Evolutionary conservation across 192 early-diverging fungal genomes (phyloP), one percentile per base, ranked within the genome.

Genomic region (Backusella morwellensis): DNA sequence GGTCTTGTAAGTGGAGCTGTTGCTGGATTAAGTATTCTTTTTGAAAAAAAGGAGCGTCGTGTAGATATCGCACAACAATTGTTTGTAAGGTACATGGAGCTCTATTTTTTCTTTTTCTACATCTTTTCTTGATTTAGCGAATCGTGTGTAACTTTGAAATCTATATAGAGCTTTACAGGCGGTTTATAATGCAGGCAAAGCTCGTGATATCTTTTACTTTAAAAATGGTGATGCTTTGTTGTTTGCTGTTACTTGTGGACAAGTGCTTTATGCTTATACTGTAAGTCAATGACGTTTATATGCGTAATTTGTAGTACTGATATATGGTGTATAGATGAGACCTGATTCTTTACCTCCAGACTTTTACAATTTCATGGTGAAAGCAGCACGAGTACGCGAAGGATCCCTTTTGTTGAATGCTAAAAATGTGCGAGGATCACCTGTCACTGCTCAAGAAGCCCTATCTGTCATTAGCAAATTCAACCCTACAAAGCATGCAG

Each of bases 321-420:
- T 26, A 7, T 34, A 36, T 6, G 21, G 34, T 21, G n/a, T 44
- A 23, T 75, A 90, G 89, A 88, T 90, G 83, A 84, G 85, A 82
- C 89, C 89, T 8, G 75, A 81, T 3, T 84, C 89, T 0, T 80
- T 90, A 36, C 89, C 89, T 15, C 82, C 85, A 74, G 89, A 90
- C 23, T 90, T 88, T 63, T 81, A 86, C 52, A 77, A 77, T 12
- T 90, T 88, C 77, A 93, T 93, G 91, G 29, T 92, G 34, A 86
- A 89, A 54, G 87, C 87, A 21, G 92, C 90, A 8, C 84, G 90
- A 11, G 87, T 91, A 26, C 88, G 91, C 11, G 63, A 79, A 42
- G 83, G 86, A 36, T 75, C 85, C 0, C 79, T 95, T 41, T 68
- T 84, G 14, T 66, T 93, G 36, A 95, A 93, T 83, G 80, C 85